phyloP scores from a whole-genome alignment of 306 rosid species.

The Senna siamea region DNA sequence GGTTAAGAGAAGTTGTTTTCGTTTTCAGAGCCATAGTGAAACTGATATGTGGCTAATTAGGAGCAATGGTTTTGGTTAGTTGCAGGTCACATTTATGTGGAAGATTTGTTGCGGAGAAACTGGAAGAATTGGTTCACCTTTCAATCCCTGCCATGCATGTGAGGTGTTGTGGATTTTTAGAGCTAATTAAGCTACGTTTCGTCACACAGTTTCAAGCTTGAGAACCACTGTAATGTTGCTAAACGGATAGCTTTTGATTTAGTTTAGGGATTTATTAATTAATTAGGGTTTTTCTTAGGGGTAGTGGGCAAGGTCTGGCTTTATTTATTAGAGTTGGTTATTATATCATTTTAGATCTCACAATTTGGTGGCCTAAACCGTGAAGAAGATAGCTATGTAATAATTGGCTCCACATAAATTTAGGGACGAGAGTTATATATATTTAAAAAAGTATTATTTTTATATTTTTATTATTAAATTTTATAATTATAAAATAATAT shows the following conservation, averaged over 20 bases:
- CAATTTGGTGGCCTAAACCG: background rate
- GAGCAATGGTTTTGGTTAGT: background rate
- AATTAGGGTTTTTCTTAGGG: background rate
- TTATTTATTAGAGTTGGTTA: background rate
- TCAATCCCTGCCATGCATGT: constrained; percentile 29
- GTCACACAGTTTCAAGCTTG: background rate
- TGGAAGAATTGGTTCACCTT: background rate
- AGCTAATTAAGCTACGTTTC: background rate
- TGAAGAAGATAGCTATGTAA: background rate
- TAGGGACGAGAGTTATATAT: background rate
- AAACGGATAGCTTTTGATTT: background rate
- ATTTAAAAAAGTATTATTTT: no score
- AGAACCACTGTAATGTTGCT: background rate
- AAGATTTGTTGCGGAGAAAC: background rate
- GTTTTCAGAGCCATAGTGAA: no score
- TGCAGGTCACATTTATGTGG: constrained; percentile 8
- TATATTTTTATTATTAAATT: no score
- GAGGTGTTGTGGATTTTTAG: background rate
- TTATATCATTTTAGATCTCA: background rate
- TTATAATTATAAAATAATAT: no score
- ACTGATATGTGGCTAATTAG: no score
- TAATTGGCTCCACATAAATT: no score
- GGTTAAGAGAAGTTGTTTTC: no score
- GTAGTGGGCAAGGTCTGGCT: background rate
- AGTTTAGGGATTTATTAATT: background rate